Evolutionary conservation across 2,329 filamentous ascomycete genomes (phyloP), one percentile per base, ranked within the genome.

Genomic region (Xylaria sp.): DNA sequence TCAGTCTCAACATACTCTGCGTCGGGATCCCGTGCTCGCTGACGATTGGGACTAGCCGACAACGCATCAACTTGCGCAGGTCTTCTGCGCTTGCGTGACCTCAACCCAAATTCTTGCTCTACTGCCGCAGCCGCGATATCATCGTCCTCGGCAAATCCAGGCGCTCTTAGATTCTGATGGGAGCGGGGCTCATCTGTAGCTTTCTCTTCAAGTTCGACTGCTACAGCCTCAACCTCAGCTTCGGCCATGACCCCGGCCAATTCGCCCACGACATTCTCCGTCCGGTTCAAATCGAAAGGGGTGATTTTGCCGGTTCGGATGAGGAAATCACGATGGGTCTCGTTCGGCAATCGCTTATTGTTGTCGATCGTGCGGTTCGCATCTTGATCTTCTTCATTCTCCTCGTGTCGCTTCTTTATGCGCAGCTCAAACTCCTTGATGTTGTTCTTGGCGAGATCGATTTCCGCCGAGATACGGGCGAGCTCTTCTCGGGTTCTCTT

Each of bases 261-360:
- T 61, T 87, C 87, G 1, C 88, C 88, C 50, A 87, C 80, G 2
- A 86, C 80, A 2, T 82, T 84, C 34, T 83, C 78, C 2, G 80
- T 80, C 85, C 85, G 67, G 96, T 83, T 30, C 23, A 30, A 5
- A 64, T 88, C 90, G 70, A 99, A 99, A 0, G 94, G 94, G 0
- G 94, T 99, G 66, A 99, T 97, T 76, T 97, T 97, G 62, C 94
- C 94, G 0, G 93, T 99, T 34, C 94, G 86, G 53, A 99, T 94
- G 52, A 99, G 82, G 71, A 90, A 99, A 52, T 96, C 92, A 54
- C 92, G 85, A 62, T 91, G 86, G 23, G 84, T 91, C 76, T 97
- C 94, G 61, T 90, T 90, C 1, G 90, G 86, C 59, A 93, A 75
- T 57, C 84, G 85, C 60, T 81, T 80, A 55, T 82, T 85, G 34